phyloP scores from a whole-genome alignment of 2,329 filamentous ascomycete species.

The Cordyceps cicadae region DNA sequence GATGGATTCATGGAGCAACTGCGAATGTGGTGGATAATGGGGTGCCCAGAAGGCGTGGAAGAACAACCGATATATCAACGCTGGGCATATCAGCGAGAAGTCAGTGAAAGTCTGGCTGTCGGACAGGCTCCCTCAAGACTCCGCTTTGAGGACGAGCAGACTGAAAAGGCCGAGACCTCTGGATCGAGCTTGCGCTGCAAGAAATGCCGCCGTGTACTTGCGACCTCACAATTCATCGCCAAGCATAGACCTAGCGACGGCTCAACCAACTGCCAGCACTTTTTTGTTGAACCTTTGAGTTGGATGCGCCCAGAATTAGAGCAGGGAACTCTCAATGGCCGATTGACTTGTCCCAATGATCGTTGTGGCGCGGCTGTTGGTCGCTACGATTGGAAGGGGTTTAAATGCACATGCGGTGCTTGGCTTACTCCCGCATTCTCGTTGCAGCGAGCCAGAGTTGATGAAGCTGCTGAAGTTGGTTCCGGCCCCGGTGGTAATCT shows the following conservation, averaged over 20 bases:
- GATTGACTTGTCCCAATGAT: constrained; percentile 69
- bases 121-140: constrained; percentile 76
- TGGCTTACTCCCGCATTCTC: constrained; percentile 92
- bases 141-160: constrained; percentile 70
- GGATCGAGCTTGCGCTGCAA: constrained; percentile 61
- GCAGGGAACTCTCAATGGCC: constrained; percentile 71
- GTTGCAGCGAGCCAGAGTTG: constrained; percentile 71
- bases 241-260: constrained; percentile 42
- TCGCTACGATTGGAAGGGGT: constrained; percentile 92
- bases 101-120: constrained; percentile 53
- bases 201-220: constrained; percentile 69
- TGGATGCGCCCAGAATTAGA: constrained; percentile 90
- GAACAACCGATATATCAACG: constrained; percentile 71
- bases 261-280: constrained; percentile 58
- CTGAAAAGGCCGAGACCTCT: constrained; percentile 28
- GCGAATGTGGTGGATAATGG: constrained; percentile 79
- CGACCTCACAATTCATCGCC: constrained; percentile 53
- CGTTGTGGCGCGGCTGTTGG: constrained; percentile 79
- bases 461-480: constrained; percentile 43
- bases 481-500: constrained; percentile 21
- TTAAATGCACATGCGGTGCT: constrained; percentile 80
- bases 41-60: constrained; percentile 59
- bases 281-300: constrained; percentile 83
- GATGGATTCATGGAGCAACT: constrained; percentile 86
- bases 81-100: constrained; percentile 49